Evolutionary conservation across 1,284 basidiomycete genomes (phyloP), one percentile per base, ranked within the genome.

Genomic region (Albatrellus sp.): DNA sequence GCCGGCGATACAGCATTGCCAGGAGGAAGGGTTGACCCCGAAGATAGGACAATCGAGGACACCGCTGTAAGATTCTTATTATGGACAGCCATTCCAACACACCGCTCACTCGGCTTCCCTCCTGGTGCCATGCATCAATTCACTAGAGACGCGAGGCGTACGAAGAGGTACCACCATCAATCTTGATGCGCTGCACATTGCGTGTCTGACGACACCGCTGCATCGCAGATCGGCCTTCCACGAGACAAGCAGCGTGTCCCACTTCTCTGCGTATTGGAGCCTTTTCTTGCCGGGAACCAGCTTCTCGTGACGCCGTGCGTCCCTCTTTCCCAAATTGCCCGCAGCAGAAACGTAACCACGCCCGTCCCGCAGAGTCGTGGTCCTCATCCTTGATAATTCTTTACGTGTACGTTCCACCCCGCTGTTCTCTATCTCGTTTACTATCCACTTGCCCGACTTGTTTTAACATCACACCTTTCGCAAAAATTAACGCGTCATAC

Each of bases 1-100:
- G 84, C 87, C 0, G 83, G 85, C 0, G 88, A 91, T 58, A 91
- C 89, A 0, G 81, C 85, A 1, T 61, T 91, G 3, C 88, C 88
- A 0, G 89, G 89, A 3, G 88, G 89, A 0, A 88, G 80, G 55
- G 70, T 80, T 14, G 89, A 91, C 24, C 65, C 66, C 1, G 67
- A 65, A 16, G 89, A 91, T 57, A 59, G 56, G 50, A 76, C 72
- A 36, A 64, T 80, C 11, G 88, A 90, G 57, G 81, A 81, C 49
- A 84, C 88, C 1, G 89, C 88, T 14, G 87, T 90, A 60, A 54
- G 79, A 67, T 10, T 16, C 29, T 9, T 2, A 31, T 10, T 14
- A 36, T 3, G 13, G 16, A n/a, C 33, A 7, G 13, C 14, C 35
- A 16, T 31, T 30, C 17, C 17, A 14, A n/a, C n/a, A 4, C 1